Evolutionary conservation across 2,329 filamentous ascomycete species (phyloP).

Genomic region (Simplicillium sp.): DNA sequence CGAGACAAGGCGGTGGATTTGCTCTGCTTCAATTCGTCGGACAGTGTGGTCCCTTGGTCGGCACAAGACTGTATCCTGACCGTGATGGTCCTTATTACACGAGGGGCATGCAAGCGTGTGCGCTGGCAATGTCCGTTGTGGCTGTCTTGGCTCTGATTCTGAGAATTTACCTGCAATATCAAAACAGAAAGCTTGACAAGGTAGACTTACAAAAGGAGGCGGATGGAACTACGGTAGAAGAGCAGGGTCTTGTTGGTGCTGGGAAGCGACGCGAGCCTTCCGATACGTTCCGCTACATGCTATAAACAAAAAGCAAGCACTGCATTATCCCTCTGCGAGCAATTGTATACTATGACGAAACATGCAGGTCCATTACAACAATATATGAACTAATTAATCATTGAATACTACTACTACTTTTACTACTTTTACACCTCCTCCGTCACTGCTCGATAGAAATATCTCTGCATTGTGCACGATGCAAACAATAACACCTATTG

Average conservation of each 20-base stretch:
- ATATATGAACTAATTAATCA: neutral
- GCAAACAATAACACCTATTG: neutral
- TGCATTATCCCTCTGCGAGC: neutral
- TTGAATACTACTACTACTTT: neutral
- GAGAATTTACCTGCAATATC: slow-evolving; percentile 39
- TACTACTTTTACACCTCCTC: too few relatives aligned
- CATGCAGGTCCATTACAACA: neutral
- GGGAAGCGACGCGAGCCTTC: slow-evolving; percentile 10
- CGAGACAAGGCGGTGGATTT: slow-evolving; percentile 65
- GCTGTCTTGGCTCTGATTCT: slow-evolving; percentile 44
- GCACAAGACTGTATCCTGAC: slow-evolving; percentile 55
- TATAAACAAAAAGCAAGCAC: slow-evolving; percentile 22
- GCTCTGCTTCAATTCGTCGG: slow-evolving; percentile 74
- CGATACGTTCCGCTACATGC: slow-evolving; percentile 35
- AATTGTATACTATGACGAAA: slow-evolving; percentile 1
- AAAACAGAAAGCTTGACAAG: slow-evolving; percentile 37
- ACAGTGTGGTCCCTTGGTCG: slow-evolving; percentile 68
- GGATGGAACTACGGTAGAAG: slow-evolving; percentile 20
- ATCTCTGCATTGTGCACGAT: neutral
- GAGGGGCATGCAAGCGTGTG: slow-evolving; percentile 53
- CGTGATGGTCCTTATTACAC: slow-evolving; percentile 52
- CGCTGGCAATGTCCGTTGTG: slow-evolving; percentile 52
- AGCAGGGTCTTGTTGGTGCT: slow-evolving; percentile 28
- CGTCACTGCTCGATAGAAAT: neutral
- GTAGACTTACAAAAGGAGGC: slow-evolving; percentile 13